phyloP scores from a whole-genome alignment of 768 basidiomycete genomes.

The Ramaria rubella region DNA sequence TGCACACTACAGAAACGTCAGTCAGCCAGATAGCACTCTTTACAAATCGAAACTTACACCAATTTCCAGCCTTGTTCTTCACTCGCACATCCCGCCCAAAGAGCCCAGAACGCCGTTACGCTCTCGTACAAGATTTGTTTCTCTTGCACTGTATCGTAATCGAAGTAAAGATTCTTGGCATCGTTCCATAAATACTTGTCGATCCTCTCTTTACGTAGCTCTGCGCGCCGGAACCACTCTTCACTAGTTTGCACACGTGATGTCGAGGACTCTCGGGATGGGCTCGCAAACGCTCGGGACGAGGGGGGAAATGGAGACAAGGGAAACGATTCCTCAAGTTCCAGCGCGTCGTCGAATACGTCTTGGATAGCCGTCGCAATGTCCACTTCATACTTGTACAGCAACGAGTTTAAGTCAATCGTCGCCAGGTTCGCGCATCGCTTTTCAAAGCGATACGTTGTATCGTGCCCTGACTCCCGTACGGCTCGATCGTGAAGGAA shows the following conservation, averaged over 20 bases:
- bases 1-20: conserved; percentile 47
- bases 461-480: conserved; percentile 94
- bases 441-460: conserved; percentile 96
- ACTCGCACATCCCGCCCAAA: conserved; percentile 97
- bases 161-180: conserved; percentile 88
- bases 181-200: conserved; percentile 97
- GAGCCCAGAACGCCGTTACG: conserved; percentile 92
- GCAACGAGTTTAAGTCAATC: conserved; percentile 88
- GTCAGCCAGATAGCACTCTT: conserved; percentile 5
- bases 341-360: conserved; percentile 88
- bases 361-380: conserved; percentile 97
- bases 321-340: conserved; percentile 87
- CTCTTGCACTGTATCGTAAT: conserved; percentile 90
- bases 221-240: conserved; percentile 92
- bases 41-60: conserved; percentile 52
- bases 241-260: conserved; percentile 62
- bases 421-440: conserved; percentile 95
- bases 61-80: conserved; percentile 93
- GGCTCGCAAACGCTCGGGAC: conserved; percentile 58
- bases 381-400: conserved; percentile 98
- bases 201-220: conserved; percentile 75
- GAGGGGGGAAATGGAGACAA: conserved; percentile 89
- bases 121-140: conserved; percentile 93
- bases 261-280: conserved; percentile 52
- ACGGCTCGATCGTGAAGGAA: conserved; percentile 96